Base-by-base conservation (phyloP, 1,284 basidiomycete genomes). In the Moesziomyces sp. region DNA sequence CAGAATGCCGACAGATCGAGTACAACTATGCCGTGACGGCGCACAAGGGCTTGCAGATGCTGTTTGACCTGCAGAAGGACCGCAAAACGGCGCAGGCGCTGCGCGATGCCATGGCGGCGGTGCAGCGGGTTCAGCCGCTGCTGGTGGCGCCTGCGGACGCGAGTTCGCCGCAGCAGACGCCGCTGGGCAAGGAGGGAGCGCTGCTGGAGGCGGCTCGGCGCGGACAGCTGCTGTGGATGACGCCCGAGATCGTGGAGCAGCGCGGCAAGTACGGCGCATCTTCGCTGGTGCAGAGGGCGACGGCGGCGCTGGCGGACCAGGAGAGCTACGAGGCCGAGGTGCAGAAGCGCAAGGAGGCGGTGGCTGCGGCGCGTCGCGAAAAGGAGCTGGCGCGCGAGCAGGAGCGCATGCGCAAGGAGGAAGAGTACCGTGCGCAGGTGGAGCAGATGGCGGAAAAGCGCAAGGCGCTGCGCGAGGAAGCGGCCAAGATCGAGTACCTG, bases 1-100 rank as follows among this genome's bases (percentile, higher is more conserved):
- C 72, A 0, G 72, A 74, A 43, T 61, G 58, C 18, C 75, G 74
- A 24, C 81, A 77, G 63, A 64, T 78, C 50, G 63, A 74, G 52
- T 84, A 82, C 76, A 84, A 84, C 52, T 63, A 53, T 47, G 82
- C 81, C 1, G 81, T 84, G 45, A 83, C 77, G 23, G 63, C 76
- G 44, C 82, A 84, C 21, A 81, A 82, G 43, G 68, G 71, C 16
- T 50, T 84, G 35, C 78, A 82, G 73, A 76, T 84, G 77, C 73
- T 84, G 30, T 80, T 79, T 43, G 80, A 83, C 16, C 48, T 76
- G 46, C 74, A 65, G 26, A 58, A 70, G 52, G 77, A 77, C 48
- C 73, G 74, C 56, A 72, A 76, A 48, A 56, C 56, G 16, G 52
- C 71, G 6, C 47, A 54, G 45, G 74, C 77, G 50, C 63, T 83